Evolutionary conservation across 257 asterid species (phyloP).

Genomic region (Striga asiatica): DNA sequence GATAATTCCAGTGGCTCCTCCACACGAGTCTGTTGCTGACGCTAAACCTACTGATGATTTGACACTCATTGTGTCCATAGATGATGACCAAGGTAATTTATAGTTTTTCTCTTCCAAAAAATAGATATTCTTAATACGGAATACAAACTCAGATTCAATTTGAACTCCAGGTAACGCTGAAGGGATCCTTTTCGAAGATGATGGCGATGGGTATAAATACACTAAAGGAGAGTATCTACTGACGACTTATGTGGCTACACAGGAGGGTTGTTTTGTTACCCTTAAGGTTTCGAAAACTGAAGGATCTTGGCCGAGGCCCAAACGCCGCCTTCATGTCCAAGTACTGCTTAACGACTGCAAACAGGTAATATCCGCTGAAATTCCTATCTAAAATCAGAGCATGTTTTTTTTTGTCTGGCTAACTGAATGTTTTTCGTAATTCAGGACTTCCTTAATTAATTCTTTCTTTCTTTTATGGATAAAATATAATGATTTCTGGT

Average conservation of each 20-base stretch:
- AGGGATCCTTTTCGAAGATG: slow-evolving; percentile 79
- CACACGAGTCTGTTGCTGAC: too few relatives aligned
- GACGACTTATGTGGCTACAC: slow-evolving; percentile 80
- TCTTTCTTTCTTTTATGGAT: too few relatives aligned
- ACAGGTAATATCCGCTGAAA: too few relatives aligned
- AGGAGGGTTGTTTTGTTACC: slow-evolving; percentile 51
- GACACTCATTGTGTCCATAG: too few relatives aligned
- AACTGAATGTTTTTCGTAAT: slow-evolving; percentile 7
- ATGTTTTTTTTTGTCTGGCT: too few relatives aligned
- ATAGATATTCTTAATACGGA: too few relatives aligned
- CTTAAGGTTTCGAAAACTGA: slow-evolving; percentile 58
- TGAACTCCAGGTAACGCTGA: slow-evolving; percentile 78
- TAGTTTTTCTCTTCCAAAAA: slow-evolving; percentile 9
- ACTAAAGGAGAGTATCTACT: slow-evolving; percentile 51
- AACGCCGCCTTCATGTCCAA: slow-evolving; percentile 62
- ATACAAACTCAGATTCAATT: too few relatives aligned
- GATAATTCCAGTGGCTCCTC: too few relatives aligned
- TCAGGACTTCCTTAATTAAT: not conserved
- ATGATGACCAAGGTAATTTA: too few relatives aligned
- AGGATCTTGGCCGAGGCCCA: slow-evolving; percentile 81
- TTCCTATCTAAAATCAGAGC: too few relatives aligned
- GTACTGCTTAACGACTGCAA: slow-evolving; percentile 62
- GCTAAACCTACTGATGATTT: too few relatives aligned
- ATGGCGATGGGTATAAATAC: slow-evolving; percentile 86
- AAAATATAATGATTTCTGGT: too few relatives aligned